A percentile compares a stretch with the other conserved stretches of the same genome.
Conservation (phyloP, 2,329 filamentous ascomycete genomes). For the Aspergillus sp. region DNA sequence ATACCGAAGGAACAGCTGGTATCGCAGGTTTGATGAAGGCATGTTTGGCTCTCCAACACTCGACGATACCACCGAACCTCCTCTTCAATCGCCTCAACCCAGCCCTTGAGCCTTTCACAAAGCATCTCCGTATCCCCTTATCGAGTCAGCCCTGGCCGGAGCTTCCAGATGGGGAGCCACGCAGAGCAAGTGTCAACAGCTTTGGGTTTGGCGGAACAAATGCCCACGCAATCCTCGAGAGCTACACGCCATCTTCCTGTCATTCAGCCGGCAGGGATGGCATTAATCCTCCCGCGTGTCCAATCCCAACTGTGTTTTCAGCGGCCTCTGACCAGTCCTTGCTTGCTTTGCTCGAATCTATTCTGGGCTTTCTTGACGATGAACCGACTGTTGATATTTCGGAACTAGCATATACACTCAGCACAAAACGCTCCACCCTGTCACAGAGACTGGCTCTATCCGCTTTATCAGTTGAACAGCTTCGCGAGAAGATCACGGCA, state of each 20-base stretch:
- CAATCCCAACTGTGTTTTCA: slow-evolving; percentile 7
- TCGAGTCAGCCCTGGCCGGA: slow-evolving; percentile 13
- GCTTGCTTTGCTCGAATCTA: slow-evolving; percentile 3
- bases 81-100: slow-evolving; percentile 18
- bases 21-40: slow-evolving; percentile 14
- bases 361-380: slow-evolving; percentile 1
- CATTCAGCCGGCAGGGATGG: no score
- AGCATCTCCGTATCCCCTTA: slow-evolving; percentile 10
- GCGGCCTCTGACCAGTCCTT: slow-evolving; percentile 8
- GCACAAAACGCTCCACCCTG: neutral
- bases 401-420: slow-evolving; percentile 7
- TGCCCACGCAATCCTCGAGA: slow-evolving; percentile 17
- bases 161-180: neutral
- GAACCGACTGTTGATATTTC: slow-evolving; percentile 2
- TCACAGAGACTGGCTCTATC: neutral
- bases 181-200: slow-evolving; percentile 16
- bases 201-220: slow-evolving; percentile 17
- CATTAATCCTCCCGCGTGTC: no score
- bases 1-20: slow-evolving; percentile 11
- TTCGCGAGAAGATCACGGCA: neutral
- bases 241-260: neutral
- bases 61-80: slow-evolving; percentile 22
- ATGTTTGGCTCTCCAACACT: slow-evolving; percentile 19
- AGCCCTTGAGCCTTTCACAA: slow-evolving; percentile 12
- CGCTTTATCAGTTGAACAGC: neutral